Percentiles rank a stretch among this genome's conserved stretches.
These are phyloP conservation scores for Larix kaempferi DNA, from an alignment of 75 land plant species.

Conservation along the genomic window DNA sequence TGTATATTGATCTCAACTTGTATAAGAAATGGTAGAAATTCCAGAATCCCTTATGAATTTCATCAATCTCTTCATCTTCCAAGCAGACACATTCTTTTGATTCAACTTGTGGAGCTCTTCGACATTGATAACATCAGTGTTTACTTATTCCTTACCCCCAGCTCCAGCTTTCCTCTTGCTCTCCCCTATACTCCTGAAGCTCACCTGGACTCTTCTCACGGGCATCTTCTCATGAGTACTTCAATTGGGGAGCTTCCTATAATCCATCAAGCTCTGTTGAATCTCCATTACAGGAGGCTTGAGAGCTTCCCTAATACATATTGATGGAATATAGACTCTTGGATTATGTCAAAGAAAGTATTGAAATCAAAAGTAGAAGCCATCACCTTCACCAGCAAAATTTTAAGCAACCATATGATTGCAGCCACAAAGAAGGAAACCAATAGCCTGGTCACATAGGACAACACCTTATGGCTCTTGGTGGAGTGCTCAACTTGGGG, in stretches of 20 bases:
- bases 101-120: constrained; percentile 67
- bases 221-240: constrained; percentile 4
- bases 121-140: constrained; percentile 45
- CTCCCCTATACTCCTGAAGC: constrained; percentile 11
- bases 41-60: too few species aligned
- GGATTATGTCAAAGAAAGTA: too few species aligned
- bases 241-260: not conserved
- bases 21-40: constrained; percentile 59
- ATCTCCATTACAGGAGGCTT: constrained; percentile 67
- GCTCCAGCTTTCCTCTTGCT: constrained; percentile 5
- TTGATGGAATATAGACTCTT: too few species aligned
- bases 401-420: too few species aligned
- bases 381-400: too few species aligned
- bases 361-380: too few species aligned
- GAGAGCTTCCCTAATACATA: constrained; percentile 66
- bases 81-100: constrained; percentile 76
- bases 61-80: constrained; percentile 88
- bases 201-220: not conserved
- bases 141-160: constrained; percentile 19
- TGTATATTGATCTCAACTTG: too few species aligned
- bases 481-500: too few species aligned
- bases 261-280: constrained; percentile 11
- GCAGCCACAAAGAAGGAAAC: too few species aligned
- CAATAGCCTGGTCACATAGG: constrained; percentile 50
- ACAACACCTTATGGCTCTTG: too few species aligned